Base-by-base conservation (phyloP, 2,329 filamentous ascomycete species). In the Macrophomina tecta region DNA sequence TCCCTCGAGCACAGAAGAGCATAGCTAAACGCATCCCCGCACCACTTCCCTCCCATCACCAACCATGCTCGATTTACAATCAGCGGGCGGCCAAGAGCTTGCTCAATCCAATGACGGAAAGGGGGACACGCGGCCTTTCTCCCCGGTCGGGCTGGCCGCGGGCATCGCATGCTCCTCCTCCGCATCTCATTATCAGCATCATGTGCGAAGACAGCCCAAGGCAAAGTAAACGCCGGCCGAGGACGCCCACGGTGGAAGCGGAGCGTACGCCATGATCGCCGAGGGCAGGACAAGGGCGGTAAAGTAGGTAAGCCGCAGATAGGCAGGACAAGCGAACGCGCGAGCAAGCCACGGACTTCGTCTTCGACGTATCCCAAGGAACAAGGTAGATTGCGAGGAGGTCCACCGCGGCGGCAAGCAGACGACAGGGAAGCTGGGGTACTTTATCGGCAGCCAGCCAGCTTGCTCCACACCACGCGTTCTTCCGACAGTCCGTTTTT, bases 101-200 rank as follows among this genome's bases (percentile, higher is more conserved):
- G 23, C 12, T 30, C 16, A 16, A 23, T 16, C 56, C 40, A 61
- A 61, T 48, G 56, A 16, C 9, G 30, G 42, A 11, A 46, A 16
- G 30, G 40, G 9, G 56, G 48, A 61, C 56, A 61, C 56, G 56
- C 56, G 56, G 56, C 56, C 56, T 61, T 34, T 45, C 40, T 36
- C 23, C 23, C 23, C 23, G 23, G 23, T 23, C 23, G 42, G 48
- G 18, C 40, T 36, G 55, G n/a, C 38, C 6, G 23, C 36, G 23
- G 18, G 8, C 30, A 9, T 32, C 23, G 3, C n/a, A 8, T 14
- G 2, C 38, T 9, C n/a, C 18, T 14, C 56, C 38, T 23, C 40
- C 40, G 32, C 16, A 23, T 16, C 36, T 23, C 23, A 23, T 23
- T 23, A 23, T 23, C 23, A 23, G 23, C 28, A 46, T 36, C 28